Conservation (phyloP, 805 yeast genomes). For the Candida peoriensis region DNA sequence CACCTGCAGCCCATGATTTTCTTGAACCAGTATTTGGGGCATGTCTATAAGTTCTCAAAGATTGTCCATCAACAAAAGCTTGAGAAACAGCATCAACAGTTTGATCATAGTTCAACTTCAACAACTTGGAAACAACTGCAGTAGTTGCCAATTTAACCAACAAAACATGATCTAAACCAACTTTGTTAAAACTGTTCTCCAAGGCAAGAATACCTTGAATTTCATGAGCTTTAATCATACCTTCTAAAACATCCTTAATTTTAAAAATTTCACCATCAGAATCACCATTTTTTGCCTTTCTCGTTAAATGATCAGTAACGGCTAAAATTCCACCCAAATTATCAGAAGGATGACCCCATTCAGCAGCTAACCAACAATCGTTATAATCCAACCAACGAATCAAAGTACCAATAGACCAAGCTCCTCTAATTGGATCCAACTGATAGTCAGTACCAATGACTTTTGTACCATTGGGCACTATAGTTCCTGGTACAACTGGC, state of each 20-base stretch:
- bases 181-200: constrained; percentile 55
- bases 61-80: constrained; percentile 57
- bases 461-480: constrained; percentile 50
- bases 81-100: constrained; percentile 53
- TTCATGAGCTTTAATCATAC: constrained; percentile 61
- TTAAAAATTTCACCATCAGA: constrained; percentile 39
- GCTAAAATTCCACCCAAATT: constrained; percentile 56
- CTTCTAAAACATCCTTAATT: constrained; percentile 45
- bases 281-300: constrained; percentile 37
- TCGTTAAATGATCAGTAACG: constrained; percentile 50
- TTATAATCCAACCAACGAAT: constrained; percentile 60
- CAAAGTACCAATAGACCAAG: constrained; percentile 51
- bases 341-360: constrained; percentile 66
- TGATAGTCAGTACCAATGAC: constrained; percentile 47
- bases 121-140: constrained; percentile 51
- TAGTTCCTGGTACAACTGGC: constrained; percentile 54
- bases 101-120: constrained; percentile 46
- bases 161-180: constrained; percentile 56
- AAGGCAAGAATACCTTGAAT: constrained; percentile 56
- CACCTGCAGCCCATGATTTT: constrained; percentile 68
- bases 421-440: constrained; percentile 54
- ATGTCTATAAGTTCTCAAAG: constrained; percentile 56
- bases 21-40: constrained; percentile 61
- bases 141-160: constrained; percentile 57
- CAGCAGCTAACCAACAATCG: constrained; percentile 66